phyloP scores from a whole-genome alignment of 2,329 filamentous ascomycete genomes.

The Plenodomus biglobosus region DNA sequence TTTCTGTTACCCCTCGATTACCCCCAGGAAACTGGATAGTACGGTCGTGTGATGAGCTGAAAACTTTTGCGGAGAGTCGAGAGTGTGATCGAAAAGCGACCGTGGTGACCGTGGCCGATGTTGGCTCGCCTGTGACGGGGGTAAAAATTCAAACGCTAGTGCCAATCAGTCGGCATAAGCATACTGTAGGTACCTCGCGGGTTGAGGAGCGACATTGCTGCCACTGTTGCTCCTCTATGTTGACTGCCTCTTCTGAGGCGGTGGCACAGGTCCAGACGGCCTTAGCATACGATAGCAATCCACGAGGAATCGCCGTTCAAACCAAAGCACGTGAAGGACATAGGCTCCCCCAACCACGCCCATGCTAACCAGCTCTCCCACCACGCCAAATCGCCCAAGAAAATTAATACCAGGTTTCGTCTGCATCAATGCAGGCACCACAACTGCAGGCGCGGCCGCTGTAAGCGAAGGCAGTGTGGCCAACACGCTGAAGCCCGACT shows the following conservation, averaged over 20 bases:
- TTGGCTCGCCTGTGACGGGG: neutral
- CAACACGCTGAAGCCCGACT: slow-evolving; percentile 19
- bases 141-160: no score
- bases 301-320: slow-evolving; percentile 36
- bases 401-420: slow-evolving; percentile 24
- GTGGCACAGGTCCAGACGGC: slow-evolving; percentile 5
- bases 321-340: slow-evolving; percentile 37
- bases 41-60: neutral
- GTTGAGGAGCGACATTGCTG: no score
- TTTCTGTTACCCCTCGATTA: slow-evolving; percentile 15
- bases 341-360: slow-evolving; percentile 43
- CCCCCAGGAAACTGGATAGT: slow-evolving; percentile 5
- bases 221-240: no score
- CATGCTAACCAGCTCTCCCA: slow-evolving; percentile 47
- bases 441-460: slow-evolving; percentile 43
- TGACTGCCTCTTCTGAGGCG: neutral
- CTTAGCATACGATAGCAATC: slow-evolving; percentile 41
- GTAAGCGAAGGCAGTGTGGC: slow-evolving; percentile 23
- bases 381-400: slow-evolving; percentile 41
- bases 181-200: no score
- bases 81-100: no score
- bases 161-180: no score
- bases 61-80: neutral
- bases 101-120: neutral
- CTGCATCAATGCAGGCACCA: slow-evolving; percentile 43